Conservation (phyloP, 2,329 filamentous ascomycete genomes). For the Aureobasidium pullulans region DNA sequence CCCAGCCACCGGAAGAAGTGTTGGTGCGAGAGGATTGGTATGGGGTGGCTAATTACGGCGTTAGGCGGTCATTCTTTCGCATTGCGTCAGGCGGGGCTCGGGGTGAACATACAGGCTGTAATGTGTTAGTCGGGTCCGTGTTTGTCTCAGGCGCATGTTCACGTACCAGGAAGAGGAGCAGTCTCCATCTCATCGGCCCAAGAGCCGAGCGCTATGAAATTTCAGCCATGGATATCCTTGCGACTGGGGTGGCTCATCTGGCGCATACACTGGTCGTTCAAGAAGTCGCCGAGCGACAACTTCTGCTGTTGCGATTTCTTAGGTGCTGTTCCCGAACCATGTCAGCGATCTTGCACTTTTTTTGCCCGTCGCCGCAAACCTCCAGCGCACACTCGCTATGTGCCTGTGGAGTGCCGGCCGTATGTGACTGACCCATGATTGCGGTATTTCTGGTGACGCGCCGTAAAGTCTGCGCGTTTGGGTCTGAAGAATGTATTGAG, state of each 20-base stretch:
- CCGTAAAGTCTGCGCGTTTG: slow-evolving; percentile 12
- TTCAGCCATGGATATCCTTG: slow-evolving; percentile 25
- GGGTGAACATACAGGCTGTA: slow-evolving; percentile 5
- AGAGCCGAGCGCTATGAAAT: slow-evolving; percentile 62
- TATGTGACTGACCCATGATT: slow-evolving; percentile 46
- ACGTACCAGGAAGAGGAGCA: slow-evolving; percentile 26
- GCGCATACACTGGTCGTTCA: slow-evolving; percentile 76
- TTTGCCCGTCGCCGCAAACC: slow-evolving; percentile 17
- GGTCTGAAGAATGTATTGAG: not conserved
- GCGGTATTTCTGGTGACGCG: slow-evolving; percentile 29
- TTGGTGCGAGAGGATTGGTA: slow-evolving; percentile 4
- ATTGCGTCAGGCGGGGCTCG: not conserved
- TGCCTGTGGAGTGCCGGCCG: slow-evolving; percentile 8
- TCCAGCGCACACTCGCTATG: slow-evolving; percentile 11
- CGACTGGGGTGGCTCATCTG: slow-evolving; percentile 9
- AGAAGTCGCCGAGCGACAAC: slow-evolving; percentile 95
- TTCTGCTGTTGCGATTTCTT: slow-evolving; percentile 92
- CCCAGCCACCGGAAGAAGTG: slow-evolving; percentile 4
- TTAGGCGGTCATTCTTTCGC: slow-evolving; percentile 1
- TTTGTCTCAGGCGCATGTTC: not conserved
- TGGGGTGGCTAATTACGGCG: not conserved
- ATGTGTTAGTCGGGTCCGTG: not conserved
- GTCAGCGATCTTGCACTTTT: slow-evolving; percentile 11
- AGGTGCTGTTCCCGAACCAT: slow-evolving; percentile 55
- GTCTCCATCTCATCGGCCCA: slow-evolving; percentile 97